Evolutionary conservation across 768 basidiomycete species (phyloP).

Genomic region (Chalciporus sphaerocephalus): DNA sequence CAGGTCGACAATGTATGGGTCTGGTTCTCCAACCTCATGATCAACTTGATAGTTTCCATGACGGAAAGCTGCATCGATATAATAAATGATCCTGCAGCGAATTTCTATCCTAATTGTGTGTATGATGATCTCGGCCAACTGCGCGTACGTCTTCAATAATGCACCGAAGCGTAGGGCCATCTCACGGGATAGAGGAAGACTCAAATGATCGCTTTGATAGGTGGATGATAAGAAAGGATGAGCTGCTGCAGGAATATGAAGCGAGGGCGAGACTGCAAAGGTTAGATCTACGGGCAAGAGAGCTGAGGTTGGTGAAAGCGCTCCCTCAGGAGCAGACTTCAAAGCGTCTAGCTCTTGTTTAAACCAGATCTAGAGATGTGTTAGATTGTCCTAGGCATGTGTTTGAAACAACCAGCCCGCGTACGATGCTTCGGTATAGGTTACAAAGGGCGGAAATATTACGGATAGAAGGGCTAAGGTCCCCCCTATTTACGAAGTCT

Average conservation of each 20-base stretch:
- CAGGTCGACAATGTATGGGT: slow-evolving; percentile 82
- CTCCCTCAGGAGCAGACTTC: slow-evolving; percentile 52
- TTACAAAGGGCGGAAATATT: slow-evolving; percentile 73
- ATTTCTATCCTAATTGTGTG: slow-evolving; percentile 86
- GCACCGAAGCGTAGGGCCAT: slow-evolving; percentile 92
- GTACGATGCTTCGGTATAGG: slow-evolving; percentile 82
- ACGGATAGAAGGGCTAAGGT: slow-evolving; percentile 67
- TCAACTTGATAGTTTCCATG: slow-evolving; percentile 81
- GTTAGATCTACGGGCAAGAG: slow-evolving; percentile 43
- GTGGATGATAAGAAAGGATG: slow-evolving; percentile 39
- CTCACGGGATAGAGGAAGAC: slow-evolving; percentile 76
- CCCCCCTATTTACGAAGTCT: slow-evolving; percentile 48
- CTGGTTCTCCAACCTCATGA: slow-evolving; percentile 85
- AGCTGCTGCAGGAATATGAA: slow-evolving; percentile 41
- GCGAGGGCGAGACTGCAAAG: slow-evolving; percentile 37
- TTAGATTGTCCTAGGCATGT: slow-evolving; percentile 8
- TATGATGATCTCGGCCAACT: slow-evolving; percentile 80
- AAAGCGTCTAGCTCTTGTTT: slow-evolving; percentile 63
- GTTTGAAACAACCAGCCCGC: slow-evolving; percentile 25
- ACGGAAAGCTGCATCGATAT: slow-evolving; percentile 74
- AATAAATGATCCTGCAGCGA: slow-evolving; percentile 77
- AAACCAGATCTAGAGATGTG: slow-evolving; percentile 71
- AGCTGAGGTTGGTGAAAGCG: slow-evolving; percentile 48
- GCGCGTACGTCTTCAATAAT: slow-evolving; percentile 83
- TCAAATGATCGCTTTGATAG: slow-evolving; percentile 46